Evolutionary conservation across 331 rosid genomes (phyloP).

Genomic region (Pyracantha coccinea): DNA sequence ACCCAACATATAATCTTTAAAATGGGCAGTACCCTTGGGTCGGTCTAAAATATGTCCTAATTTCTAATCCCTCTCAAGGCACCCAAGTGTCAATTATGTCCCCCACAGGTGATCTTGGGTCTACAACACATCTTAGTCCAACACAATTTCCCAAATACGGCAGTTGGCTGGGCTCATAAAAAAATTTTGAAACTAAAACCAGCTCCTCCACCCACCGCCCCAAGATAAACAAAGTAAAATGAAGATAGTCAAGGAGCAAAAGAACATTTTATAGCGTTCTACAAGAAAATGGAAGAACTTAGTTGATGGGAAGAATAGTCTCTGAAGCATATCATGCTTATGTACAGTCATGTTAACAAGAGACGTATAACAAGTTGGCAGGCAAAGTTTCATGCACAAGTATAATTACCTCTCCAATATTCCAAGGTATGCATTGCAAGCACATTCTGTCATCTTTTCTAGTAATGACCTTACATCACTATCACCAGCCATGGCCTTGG

Average conservation of each 20-base stretch:
- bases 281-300: background rate
- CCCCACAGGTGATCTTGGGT: background rate
- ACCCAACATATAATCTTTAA: background rate
- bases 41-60: background rate
- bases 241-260: background rate
- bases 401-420: constrained; percentile 71
- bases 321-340: background rate
- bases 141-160: background rate
- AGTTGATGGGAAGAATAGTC: background rate
- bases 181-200: background rate
- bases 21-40: background rate
- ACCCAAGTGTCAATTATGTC: background rate
- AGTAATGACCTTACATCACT: constrained; percentile 78
- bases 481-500: constrained; percentile 99
- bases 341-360: background rate
- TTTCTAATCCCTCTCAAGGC: background rate
- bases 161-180: background rate
- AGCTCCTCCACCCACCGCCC: background rate
- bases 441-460: constrained; percentile 88
- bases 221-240: background rate
- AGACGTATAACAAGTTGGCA: background rate
- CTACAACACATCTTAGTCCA: background rate
- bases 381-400: background rate
- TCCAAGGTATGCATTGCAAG: constrained; percentile 87
- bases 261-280: background rate